phyloP scores from a whole-genome alignment of 2,329 filamentous ascomycete genomes.

The Nothophoma quercina region DNA sequence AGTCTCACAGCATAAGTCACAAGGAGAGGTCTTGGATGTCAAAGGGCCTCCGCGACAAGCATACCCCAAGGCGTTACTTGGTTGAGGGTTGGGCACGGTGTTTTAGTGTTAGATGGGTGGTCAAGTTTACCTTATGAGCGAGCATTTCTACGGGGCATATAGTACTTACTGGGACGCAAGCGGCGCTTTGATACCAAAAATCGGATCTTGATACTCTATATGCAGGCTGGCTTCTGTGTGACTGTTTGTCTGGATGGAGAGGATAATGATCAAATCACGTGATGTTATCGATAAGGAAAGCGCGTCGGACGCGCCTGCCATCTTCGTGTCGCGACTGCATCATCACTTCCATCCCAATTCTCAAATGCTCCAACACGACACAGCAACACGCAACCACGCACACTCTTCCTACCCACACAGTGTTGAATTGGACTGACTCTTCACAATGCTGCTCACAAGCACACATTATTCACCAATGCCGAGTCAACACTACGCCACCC shows the following conservation, averaged over 20 bases:
- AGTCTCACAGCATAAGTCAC: background rate
- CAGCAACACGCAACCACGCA: background rate
- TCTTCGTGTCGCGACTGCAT: conserved; percentile 18
- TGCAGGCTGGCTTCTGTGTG: no score
- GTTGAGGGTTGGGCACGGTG: background rate
- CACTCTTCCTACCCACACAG: background rate
- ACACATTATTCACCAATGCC: conserved; percentile 30
- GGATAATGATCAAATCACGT: no score
- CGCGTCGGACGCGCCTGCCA: conserved; percentile 15
- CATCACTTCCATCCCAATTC: conserved; percentile 1
- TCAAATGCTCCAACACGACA: background rate
- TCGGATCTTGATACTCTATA: no score
- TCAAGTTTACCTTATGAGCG: background rate
- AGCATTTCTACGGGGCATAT: conserved; percentile 11
- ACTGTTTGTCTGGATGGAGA: no score
- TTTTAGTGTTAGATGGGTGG: background rate
- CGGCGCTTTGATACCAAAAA: background rate
- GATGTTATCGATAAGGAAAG: conserved; percentile 20
- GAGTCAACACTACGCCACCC: conserved; percentile 35
- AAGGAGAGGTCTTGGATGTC: background rate
- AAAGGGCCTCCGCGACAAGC: background rate
- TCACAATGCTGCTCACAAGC: conserved; percentile 41
- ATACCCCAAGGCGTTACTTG: conserved; percentile 8
- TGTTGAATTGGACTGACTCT: no score
- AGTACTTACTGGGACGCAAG: background rate